Base-by-base conservation (phyloP, 2,329 filamentous ascomycete species). In the Colletotrichum musae region DNA sequence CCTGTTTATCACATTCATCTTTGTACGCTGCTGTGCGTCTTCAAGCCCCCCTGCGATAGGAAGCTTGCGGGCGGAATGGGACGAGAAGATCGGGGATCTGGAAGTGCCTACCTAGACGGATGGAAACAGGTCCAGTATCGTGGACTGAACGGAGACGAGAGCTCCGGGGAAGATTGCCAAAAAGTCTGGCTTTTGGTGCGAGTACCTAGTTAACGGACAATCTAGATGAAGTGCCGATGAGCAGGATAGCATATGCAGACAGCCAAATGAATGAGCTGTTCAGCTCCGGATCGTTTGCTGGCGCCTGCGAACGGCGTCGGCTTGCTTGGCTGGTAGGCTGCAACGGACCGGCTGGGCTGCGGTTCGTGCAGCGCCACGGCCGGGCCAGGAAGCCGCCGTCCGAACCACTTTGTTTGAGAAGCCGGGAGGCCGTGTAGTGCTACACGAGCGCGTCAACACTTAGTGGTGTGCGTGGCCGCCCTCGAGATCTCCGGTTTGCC, bases 1-100 rank as follows among this genome's bases (percentile, higher is more conserved):
- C 57, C 57, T 67, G 67, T 36, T 32, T 45, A 61, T 67, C 67
- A 53, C 28, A 45, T 36, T 62, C 63, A 56, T 26, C 39, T 61
- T 57, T 13, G 45, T 51, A 60, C 32, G 62, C 56, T 36, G 50
- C 21, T 67, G 67, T 43, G 32, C 32, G 26, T n/a, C 28, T 24
- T 5, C 51, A 24, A 43, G 10, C 15, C 15, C 18, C 18, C 43
- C 53, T 13, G n/a, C 32, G 7, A 36, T 10, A 36, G 28, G 24
- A 45, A 63, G 45, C n/a, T 63, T 32, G 39, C 36, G 9, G 43
- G 24, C 7, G 32, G 32, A 10, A 36, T 36, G 16, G n/a, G 48
- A 52, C 12, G 24, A 59, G 26, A 47, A 39, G 50, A 60, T 48
- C 26, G 36, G 47, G 50, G 54, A 65, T 51, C 50, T 65, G 51